Evolutionary conservation across 2,329 filamentous ascomycete species (phyloP).

Genomic region (Neofusicoccum ribis): DNA sequence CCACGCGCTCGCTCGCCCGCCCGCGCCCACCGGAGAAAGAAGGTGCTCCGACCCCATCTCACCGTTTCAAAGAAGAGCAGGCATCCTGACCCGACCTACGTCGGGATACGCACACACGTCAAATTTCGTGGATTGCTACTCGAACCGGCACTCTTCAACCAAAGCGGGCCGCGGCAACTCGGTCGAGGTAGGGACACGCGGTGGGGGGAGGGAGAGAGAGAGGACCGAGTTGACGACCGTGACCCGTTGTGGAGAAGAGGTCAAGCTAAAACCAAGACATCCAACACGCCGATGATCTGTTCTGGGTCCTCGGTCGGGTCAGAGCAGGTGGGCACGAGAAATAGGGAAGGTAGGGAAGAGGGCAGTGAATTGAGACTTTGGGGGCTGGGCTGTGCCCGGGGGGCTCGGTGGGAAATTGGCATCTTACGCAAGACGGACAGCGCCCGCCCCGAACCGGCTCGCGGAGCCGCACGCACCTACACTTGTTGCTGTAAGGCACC

Average conservation of each 20-base stretch:
- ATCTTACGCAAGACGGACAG: too few species aligned
- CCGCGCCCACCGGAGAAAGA: too few species aligned
- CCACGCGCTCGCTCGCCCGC: too few species aligned
- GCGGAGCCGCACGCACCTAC: too few species aligned
- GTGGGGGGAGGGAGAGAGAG: background rate
- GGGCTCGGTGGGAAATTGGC: too few species aligned
- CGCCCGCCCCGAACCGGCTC: too few species aligned
- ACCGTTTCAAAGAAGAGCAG: too few species aligned
- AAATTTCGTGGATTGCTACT: slow-evolving; percentile 12
- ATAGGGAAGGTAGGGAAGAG: background rate
- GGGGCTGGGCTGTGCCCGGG: background rate
- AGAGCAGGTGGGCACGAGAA: background rate
- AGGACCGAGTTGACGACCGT: too few species aligned
- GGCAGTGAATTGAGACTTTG: background rate
- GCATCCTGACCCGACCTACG: too few species aligned
- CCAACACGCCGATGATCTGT: background rate
- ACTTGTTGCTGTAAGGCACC: too few species aligned
- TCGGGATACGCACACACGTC: background rate
- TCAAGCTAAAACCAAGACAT: background rate
- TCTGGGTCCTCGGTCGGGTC: background rate
- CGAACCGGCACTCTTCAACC: background rate
- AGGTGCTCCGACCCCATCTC: too few species aligned
- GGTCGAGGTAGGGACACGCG: background rate
- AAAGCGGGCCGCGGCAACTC: slow-evolving; percentile 5
- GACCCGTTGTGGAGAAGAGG: background rate